phyloP scores from a whole-genome alignment of 352 stramenopile species.

The Phytophthora vignae region DNA sequence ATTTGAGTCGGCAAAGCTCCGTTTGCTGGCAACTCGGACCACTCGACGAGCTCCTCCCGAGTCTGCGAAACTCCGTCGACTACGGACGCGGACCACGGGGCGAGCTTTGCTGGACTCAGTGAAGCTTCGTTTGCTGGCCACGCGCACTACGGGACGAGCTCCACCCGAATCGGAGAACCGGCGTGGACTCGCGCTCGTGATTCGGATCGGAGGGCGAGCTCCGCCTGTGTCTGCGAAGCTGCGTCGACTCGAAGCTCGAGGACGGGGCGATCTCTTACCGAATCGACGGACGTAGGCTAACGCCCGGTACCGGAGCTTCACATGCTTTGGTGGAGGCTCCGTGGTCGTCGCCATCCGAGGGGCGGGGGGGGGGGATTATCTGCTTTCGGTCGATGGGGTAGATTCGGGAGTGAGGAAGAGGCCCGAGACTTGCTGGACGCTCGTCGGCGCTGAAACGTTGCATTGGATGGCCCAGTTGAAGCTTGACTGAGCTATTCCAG shows the following conservation, averaged over 20 bases:
- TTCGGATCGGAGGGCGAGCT: conserved; percentile 1
- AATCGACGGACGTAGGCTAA: conserved; percentile 38
- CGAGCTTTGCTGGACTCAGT: conserved; percentile 3
- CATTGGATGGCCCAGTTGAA: conserved; percentile 5
- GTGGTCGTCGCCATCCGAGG: conserved; percentile 18
- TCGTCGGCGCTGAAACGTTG: conserved; percentile 13
- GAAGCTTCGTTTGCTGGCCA: conserved; percentile 8
- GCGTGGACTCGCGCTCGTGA: neutral
- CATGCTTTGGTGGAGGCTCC: conserved; percentile 23
- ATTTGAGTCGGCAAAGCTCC: conserved; percentile 19
- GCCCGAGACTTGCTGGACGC: conserved; percentile 9
- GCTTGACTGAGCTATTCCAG: neutral
- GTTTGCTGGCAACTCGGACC: conserved; percentile 7
- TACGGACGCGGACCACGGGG: neutral
- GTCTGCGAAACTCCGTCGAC: conserved; percentile 5
- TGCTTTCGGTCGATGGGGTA: conserved; percentile 9
- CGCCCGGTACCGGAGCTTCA: conserved; percentile 34
- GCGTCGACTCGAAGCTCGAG: conserved; percentile 13
- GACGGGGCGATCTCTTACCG: conserved; percentile 5
- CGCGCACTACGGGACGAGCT: neutral
- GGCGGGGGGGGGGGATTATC: neutral
- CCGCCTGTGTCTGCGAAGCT: conserved; percentile 16
- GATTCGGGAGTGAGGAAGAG: conserved; percentile 21
- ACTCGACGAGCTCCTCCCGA: conserved; percentile 4
- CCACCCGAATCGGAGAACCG: neutral